Percentiles rank a stretch among this genome's conserved stretches.
These are phyloP conservation scores for Chaetomiaceae sp. DNA, from an alignment of 2,329 filamentous ascomycete species.

Conservation along the genomic window DNA sequence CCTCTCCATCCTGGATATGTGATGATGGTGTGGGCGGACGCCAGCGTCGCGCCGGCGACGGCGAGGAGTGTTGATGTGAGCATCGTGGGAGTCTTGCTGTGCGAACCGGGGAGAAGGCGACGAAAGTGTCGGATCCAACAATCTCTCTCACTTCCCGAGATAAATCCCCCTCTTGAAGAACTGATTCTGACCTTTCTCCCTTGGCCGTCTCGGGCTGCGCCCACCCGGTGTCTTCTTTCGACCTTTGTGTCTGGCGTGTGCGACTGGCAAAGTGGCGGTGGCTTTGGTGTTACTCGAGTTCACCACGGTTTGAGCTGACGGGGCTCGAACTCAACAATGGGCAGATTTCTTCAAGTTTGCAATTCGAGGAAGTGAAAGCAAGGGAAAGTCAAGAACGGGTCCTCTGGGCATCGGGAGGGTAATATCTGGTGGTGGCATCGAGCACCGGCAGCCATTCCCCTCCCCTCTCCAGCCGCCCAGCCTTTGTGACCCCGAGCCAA, in stretches of 20 bases:
- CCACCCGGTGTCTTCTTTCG: too few relatives aligned
- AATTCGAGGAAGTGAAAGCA: conserved; percentile 7
- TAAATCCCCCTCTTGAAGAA: conserved; percentile 1
- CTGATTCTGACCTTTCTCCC: too few relatives aligned
- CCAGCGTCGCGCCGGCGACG: conserved; percentile 44
- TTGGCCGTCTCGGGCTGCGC: too few relatives aligned
- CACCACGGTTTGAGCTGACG: too few relatives aligned
- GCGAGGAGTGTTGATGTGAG: conserved; percentile 41
- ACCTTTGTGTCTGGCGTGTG: conserved; percentile 17
- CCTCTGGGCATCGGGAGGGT: conserved; percentile 20
- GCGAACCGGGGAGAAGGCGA: neutral
- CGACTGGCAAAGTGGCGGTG: neutral
- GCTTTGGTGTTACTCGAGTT: conserved; percentile 7
- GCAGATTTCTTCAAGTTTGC: neutral
- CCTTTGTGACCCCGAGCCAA: conserved; percentile 17
- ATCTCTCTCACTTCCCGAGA: neutral
- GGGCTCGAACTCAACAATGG: too few relatives aligned
- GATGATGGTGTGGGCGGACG: conserved; percentile 72
- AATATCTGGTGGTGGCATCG: conserved; percentile 21
- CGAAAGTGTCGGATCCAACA: neutral
- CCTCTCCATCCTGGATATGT: conserved; percentile 84
- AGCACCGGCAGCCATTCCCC: conserved; percentile 17
- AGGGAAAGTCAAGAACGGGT: conserved; percentile 4
- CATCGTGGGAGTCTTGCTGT: conserved; percentile 37
- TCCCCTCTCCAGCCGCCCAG: conserved; percentile 27